These are phyloP conservation scores for Populus trichocarpa DNA, from an alignment of 441 rosid genomes.

Conservation along the genomic window DNA sequence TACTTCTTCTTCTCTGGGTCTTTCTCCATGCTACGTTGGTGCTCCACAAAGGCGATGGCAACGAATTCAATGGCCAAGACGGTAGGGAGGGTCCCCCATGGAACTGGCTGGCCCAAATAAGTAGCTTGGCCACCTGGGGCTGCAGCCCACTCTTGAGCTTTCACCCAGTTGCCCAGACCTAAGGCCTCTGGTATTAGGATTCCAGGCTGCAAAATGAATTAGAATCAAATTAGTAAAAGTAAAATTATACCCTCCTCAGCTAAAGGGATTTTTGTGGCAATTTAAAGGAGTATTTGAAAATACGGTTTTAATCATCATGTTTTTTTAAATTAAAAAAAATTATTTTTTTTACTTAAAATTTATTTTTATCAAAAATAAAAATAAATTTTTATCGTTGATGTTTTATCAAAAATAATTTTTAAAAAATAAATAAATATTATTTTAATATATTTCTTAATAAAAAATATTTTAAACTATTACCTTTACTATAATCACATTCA, in stretches of 20 bases:
- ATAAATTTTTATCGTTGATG: too few relatives aligned
- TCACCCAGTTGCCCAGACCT: slow-evolving; percentile 95
- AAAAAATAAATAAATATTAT: too few relatives aligned
- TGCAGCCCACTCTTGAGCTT: slow-evolving; percentile 99
- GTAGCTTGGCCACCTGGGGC: slow-evolving; percentile 95
- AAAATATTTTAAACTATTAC: too few relatives aligned
- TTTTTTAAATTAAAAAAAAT: too few relatives aligned
- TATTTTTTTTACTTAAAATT: too few relatives aligned
- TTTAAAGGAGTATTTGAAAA: not conserved
- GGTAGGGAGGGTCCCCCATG: slow-evolving; percentile 95
- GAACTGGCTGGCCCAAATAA: slow-evolving; percentile 91
- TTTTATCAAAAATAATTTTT: too few relatives aligned
- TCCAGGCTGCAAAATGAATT: slow-evolving; percentile 62
- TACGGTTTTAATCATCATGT: too few relatives aligned
- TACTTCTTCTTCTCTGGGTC: slow-evolving; percentile 93
- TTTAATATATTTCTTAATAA: too few relatives aligned
- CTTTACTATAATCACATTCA: too few relatives aligned
- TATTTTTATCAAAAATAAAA: too few relatives aligned
- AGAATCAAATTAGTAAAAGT: not conserved
- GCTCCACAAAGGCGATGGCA: slow-evolving; percentile 86
- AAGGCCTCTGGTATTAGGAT: slow-evolving; percentile 85
- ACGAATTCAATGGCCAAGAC: slow-evolving; percentile 83
- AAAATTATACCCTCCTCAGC: not conserved
- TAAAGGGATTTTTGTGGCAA: too few relatives aligned
- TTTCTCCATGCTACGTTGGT: slow-evolving; percentile 98